A percentile compares a stretch with the other conserved stretches of the same genome.
These are phyloP conservation scores for Globisporangium recalcitrans DNA, from an alignment of 352 stramenopile genomes.

Conservation along the genomic window DNA sequence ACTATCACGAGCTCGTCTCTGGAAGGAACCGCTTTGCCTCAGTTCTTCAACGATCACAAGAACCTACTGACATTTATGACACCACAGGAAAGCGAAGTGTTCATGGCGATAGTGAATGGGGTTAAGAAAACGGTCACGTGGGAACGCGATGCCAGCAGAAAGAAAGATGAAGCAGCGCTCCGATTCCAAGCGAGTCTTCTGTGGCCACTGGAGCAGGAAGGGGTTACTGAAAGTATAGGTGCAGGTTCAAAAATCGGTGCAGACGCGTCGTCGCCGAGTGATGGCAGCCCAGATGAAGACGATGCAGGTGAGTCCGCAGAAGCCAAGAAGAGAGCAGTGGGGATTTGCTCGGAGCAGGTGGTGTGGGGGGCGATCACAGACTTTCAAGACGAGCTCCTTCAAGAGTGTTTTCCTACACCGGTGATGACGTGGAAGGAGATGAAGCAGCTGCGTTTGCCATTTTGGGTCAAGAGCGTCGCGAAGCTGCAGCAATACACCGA, in stretches of 20 bases:
- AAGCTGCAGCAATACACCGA: constrained; percentile 59
- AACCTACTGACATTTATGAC: constrained; percentile 49
- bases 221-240: not conserved
- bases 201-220: constrained; percentile 39
- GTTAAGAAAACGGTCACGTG: constrained; percentile 55
- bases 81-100: constrained; percentile 29
- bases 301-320: not conserved
- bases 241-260: not conserved
- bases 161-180: constrained; percentile 69
- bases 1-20: constrained; percentile 8
- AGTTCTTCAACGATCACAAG: constrained; percentile 60
- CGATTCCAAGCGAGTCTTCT: constrained; percentile 68
- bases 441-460: constrained; percentile 55
- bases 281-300: not conserved
- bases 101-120: constrained; percentile 44
- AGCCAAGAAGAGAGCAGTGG: constrained; percentile 13
- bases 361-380: constrained; percentile 66
- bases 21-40: constrained; percentile 32
- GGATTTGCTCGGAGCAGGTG: constrained; percentile 78
- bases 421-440: constrained; percentile 69
- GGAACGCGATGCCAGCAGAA: constrained; percentile 43
- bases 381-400: constrained; percentile 56
- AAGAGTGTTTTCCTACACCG: constrained; percentile 51
- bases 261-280: constrained; percentile 1
- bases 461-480: constrained; percentile 64